Base-by-base conservation (phyloP, 768 basidiomycete genomes). In the Rhizopogon vulgaris region DNA sequence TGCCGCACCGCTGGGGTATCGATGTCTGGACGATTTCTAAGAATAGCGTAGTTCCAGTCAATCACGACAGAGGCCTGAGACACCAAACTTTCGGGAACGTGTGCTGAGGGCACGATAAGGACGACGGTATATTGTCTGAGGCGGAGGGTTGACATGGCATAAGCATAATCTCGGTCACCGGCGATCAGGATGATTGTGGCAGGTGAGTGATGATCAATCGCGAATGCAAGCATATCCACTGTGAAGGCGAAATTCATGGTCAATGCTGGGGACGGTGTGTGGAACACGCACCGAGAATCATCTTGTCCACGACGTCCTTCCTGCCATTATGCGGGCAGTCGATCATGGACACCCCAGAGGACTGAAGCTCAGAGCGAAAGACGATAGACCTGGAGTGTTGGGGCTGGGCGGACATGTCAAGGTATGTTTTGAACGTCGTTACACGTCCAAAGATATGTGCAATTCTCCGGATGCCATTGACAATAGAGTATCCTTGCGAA, bases 171-270 rank as follows among this genome's bases (percentile, higher is more conserved):
- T 41, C 82, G 73, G 63, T 88, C 84, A n/a, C 79, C 82, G 0
- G 84, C 76, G 58, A 88, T 82, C 37, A 89, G 69, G 43, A 86
- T 64, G 57, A 85, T 67, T 15, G 83, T 84, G 25, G 76, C 60
- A 52, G 78, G 76, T 1, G 74, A 52, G 3, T 75, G 68, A 56
- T 78, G 76, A 64, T 87, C 85, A 59, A 83, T 77, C n/a, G 80
- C 83, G 61, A 79, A 78, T 5, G 78, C 73, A 53, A 87, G 68
- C 74, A 87, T 80, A 58, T 88, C 86, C 41, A 83, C 85, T 85
- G 61, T 8, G 18, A 42, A 40, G 45, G 36, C 39, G 36, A 27
- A 38, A 36, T 38, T 58, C 22, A 55, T 52, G 41, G 38, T 32
- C 22, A 11, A 45, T 48, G 28, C 39, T 25, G 48, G 17, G 50